phyloP scores from a whole-genome alignment of 2,329 filamentous ascomycete genomes.

The Ceratocystiopsis brevicomis region DNA sequence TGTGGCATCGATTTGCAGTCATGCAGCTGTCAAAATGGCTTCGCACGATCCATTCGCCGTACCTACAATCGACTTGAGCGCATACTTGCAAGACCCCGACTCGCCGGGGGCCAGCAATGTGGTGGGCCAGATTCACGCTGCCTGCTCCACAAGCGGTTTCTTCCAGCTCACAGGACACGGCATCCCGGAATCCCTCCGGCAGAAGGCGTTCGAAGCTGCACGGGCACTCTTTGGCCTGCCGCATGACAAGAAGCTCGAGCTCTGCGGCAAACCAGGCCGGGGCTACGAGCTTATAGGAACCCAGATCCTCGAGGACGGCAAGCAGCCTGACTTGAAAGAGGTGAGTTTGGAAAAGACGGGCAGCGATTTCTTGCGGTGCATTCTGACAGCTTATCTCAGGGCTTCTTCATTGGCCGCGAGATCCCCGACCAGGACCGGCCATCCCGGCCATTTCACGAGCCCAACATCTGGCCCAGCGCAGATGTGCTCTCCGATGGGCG shows the following conservation, averaged over 20 bases:
- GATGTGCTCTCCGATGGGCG: slow-evolving; percentile 5
- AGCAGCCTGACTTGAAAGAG: slow-evolving; percentile 28
- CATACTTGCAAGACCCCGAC: slow-evolving; percentile 1
- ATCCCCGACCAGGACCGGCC: slow-evolving; percentile 12
- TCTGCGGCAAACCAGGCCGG: slow-evolving; percentile 18
- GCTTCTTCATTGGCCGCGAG: slow-evolving; percentile 21
- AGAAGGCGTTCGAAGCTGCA: slow-evolving; percentile 11
- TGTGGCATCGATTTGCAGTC: background rate
- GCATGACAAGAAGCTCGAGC: slow-evolving; percentile 22
- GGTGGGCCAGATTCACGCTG: slow-evolving; percentile 1
- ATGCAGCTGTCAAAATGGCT: background rate
- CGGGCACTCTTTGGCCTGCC: slow-evolving; percentile 29
- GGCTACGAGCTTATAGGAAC: slow-evolving; percentile 30
- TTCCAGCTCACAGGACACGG: slow-evolving; percentile 11
- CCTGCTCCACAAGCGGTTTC: slow-evolving; percentile 13
- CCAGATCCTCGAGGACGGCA: slow-evolving; percentile 24
- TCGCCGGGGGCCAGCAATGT: background rate
- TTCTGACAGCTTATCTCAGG: slow-evolving; percentile 5
- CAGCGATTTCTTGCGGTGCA: background rate
- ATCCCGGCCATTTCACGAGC: slow-evolving; percentile 20
- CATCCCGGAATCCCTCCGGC: slow-evolving; percentile 7
- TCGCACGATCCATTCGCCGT: background rate
- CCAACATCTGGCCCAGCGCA: slow-evolving; percentile 20
- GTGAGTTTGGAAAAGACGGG: slow-evolving; percentile 4
- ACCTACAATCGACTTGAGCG: background rate